A percentile compares a stretch with the other conserved stretches of the same genome.
Evolutionary conservation across 768 basidiomycete genomes (phyloP).

Genomic region (Boletus pseudo-olivaceus): DNA sequence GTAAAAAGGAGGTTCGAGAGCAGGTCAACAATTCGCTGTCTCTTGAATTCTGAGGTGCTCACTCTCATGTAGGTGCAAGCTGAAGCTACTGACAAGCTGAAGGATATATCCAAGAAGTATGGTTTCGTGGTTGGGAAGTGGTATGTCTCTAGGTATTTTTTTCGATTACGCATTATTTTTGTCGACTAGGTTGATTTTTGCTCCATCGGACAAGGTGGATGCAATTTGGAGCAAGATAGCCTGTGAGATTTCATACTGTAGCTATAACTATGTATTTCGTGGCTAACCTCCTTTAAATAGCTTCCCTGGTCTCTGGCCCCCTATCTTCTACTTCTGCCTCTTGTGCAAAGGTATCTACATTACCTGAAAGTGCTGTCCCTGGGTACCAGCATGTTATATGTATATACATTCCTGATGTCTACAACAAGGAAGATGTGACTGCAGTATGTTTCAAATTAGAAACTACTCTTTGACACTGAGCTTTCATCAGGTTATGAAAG

Average conservation of each 20-base stretch:
- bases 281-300: slow-evolving; percentile 30
- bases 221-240: slow-evolving; percentile 59
- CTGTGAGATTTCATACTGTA: slow-evolving; percentile 36
- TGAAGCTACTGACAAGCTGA: slow-evolving; percentile 55
- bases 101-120: slow-evolving; percentile 54
- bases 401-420: slow-evolving; percentile 68
- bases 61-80: slow-evolving; percentile 47
- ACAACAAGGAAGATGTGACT: slow-evolving; percentile 56
- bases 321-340: slow-evolving; percentile 55
- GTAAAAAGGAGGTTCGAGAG: slow-evolving; percentile 75
- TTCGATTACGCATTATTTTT: not conserved
- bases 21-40: slow-evolving; percentile 37
- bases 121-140: slow-evolving; percentile 66
- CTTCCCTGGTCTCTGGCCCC: slow-evolving; percentile 63
- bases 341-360: slow-evolving; percentile 65
- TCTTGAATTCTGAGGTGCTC: not conserved
- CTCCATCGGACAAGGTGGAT: slow-evolving; percentile 58
- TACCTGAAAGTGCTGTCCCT: slow-evolving; percentile 42
- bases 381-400: slow-evolving; percentile 66
- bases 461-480: not conserved
- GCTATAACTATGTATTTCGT: not conserved
- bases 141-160: slow-evolving; percentile 29
- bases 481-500: slow-evolving; percentile 54
- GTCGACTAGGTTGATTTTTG: slow-evolving; percentile 61
- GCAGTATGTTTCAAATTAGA: slow-evolving; percentile 36